Evolutionary conservation across 169 alveolate species (phyloP), one percentile per base, ranked within the genome.

Genomic region (Eimeria praecox): DNA sequence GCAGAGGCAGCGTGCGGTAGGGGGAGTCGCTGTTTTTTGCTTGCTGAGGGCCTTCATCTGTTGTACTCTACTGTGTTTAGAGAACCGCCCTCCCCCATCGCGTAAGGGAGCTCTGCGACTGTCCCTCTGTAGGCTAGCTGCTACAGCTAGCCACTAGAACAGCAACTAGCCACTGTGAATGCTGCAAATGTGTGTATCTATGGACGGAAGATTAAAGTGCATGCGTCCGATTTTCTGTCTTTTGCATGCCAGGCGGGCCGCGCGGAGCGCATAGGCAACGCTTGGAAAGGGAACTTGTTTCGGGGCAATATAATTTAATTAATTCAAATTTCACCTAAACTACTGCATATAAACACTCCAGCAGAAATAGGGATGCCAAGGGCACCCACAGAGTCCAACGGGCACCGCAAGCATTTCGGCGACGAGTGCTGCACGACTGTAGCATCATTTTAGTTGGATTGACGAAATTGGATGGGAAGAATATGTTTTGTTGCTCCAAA

Each of bases 341-440:
- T 69, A 9, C 14, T 35, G 80, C 40, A 69, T 16, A 69, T n/a
- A 69, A 69, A n/a, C 80, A 69, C 49, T 16, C 14, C 40, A 27
- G 46, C 80, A 35, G 80, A n/a, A 69, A 35, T n/a, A 10, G 80
- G 44, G 20, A 35, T 35, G 80, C 80, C 5, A 69, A 35, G 5
- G 80, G 80, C 49, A n/a, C 49, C 46, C 80, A 18, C 80, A 35
- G 40, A 69, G 80, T 69, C 80, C 80, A 69, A 35, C 80, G 80
- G 80, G 80, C 80, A 69, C 46, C 80, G 80, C 49, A n/a, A 44
- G 44, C 44, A 69, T 33, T n/a, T 59, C 69, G 69, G 69, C 69
- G 27, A 59, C 69, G 30, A 59, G 69, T 59, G 80, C 44, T 35
- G 80, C 80, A 35, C 80, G 80, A 35, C 80, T 33, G 80, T 20